phyloP scores from a whole-genome alignment of 108 stramenopile genomes.

The Nitzschia sp. region DNA sequence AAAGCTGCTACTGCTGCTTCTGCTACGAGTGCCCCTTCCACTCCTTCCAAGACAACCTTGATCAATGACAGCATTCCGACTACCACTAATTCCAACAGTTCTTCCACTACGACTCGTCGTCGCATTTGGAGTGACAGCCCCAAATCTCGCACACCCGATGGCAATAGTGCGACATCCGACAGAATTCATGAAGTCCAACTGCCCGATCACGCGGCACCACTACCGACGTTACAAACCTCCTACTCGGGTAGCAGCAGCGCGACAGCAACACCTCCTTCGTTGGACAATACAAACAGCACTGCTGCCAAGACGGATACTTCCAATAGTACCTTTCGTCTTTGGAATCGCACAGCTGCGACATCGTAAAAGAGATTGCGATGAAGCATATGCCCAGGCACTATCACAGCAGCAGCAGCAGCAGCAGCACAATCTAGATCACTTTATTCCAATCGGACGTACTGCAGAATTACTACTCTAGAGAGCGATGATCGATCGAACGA shows the following conservation, averaged over 20 bases:
- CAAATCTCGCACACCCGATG: not conserved
- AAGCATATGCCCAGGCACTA: too few species aligned
- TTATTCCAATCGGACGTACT: too few species aligned
- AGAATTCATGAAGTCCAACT: not conserved
- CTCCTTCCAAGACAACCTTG: not conserved
- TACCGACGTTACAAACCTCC: not conserved
- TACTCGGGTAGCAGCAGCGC: not conserved
- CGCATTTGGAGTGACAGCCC: constrained; percentile 12
- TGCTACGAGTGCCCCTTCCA: not conserved
- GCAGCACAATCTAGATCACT: too few species aligned
- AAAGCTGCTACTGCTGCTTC: not conserved
- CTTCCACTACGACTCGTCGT: not conserved
- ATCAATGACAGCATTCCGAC: not conserved
- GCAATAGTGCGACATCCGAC: too few species aligned
- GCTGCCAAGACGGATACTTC: not conserved
- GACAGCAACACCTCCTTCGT: not conserved
- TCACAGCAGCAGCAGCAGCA: too few species aligned
- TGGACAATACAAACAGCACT: not conserved
- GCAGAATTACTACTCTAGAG: too few species aligned
- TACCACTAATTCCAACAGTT: not conserved
- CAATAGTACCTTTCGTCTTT: too few species aligned
- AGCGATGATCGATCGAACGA: too few species aligned
- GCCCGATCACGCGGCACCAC: not conserved
- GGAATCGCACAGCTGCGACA: too few species aligned
- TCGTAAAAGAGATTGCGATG: too few species aligned